Base-by-base conservation (phyloP, 805 yeast species). In the Metschnikowia picachoensis region DNA sequence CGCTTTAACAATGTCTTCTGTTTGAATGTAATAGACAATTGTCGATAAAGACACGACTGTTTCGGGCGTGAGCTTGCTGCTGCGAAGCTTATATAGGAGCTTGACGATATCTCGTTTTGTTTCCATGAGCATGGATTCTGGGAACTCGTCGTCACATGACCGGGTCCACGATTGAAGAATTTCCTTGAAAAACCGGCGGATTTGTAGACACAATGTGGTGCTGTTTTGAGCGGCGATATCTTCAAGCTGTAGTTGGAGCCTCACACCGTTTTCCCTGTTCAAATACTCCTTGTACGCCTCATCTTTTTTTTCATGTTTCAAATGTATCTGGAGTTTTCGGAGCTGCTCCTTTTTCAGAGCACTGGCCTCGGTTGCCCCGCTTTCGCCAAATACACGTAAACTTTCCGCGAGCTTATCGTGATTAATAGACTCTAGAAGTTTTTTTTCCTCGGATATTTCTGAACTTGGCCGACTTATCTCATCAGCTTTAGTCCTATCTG, bases 11-110 rank as follows among this genome's bases (percentile, higher is more conserved):
- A 62, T 80, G 31, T 80, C 74, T 13, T 61, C 57, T 10, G 65
- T 58, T 61, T 88, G 95, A n/a, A 86, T 44, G 55, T 82, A 74
- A 51, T 76, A 72, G 8, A 84, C 54, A 1, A 86, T 76, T 0
- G 87, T 83, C 3, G 82, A 67, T 30, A 89, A 63, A 0, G 86
- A 76, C 0, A 76, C 75, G 35, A 80, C 61, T 57, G 73, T 67
- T 32, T 77, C 78, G 8, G 60, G 55, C 28, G 73, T 68, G 6
- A 88, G 51, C 39, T 58, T 64, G 16, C 55, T 50, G 37, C 60
- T 57, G 11, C 76, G 53, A 15, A 72, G 59, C 45, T 64, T 67
- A 52, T 71, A 70, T 33, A 72, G 69, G 16, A 89, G 68, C 48
- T 71, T 66, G 3, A 80, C 78, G 33, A 88, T 59, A 77, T 71